phyloP scores from a whole-genome alignment of 2,329 filamentous ascomycete genomes.

The Fusarium transvaalense region DNA sequence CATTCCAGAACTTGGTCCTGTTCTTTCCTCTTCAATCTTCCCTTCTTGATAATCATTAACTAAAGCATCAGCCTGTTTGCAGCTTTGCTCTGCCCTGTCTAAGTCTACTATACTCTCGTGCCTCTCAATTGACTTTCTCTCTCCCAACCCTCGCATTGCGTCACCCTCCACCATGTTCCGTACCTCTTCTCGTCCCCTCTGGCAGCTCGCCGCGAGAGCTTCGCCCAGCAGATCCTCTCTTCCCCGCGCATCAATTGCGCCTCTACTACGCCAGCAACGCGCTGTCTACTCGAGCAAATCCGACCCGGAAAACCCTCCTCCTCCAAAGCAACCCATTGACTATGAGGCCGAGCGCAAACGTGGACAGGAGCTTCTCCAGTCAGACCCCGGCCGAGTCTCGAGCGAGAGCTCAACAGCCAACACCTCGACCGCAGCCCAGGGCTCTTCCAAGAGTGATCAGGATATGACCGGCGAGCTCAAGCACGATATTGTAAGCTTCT shows the following conservation, averaged over 20 bases:
- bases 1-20: neutral
- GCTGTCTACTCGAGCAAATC: constrained; percentile 47
- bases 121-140: constrained; percentile 11
- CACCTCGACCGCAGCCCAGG: constrained; percentile 56
- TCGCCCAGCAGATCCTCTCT: constrained; percentile 8
- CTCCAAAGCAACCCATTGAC: constrained; percentile 58
- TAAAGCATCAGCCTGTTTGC: constrained; percentile 2
- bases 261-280: constrained; percentile 33
- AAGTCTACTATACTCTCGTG: constrained; percentile 9
- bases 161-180: constrained; percentile 48
- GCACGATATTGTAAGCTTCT: constrained; percentile 67
- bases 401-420: constrained; percentile 67
- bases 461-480: constrained; percentile 55
- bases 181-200: constrained; percentile 44
- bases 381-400: constrained; percentile 72
- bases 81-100: neutral
- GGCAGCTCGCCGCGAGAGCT: constrained; percentile 40
- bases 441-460: constrained; percentile 28
- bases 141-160: neutral
- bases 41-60: neutral
- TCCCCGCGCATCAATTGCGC: constrained; percentile 21
- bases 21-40: neutral
- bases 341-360: constrained; percentile 67
- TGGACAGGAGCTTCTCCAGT: constrained; percentile 66
- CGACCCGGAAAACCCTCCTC: constrained; percentile 38